Evolutionary conservation across 2,329 filamentous ascomycete species (phyloP).

Genomic region (Knufia petricola): DNA sequence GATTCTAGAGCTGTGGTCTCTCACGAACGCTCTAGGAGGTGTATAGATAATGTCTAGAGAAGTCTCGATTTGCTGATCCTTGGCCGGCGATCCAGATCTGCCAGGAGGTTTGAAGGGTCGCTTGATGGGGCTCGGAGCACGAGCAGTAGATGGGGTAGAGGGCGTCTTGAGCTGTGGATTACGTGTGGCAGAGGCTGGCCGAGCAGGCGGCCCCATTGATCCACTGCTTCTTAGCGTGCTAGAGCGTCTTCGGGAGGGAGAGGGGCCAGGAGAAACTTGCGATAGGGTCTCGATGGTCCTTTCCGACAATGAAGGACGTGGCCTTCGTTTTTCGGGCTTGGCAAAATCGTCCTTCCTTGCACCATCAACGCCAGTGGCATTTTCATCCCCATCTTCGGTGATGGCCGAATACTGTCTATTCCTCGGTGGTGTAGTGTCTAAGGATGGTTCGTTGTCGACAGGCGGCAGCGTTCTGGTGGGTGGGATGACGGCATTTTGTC

Average conservation of each 20-base stretch:
- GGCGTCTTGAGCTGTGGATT: conserved; percentile 7
- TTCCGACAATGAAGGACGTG: conserved; percentile 59
- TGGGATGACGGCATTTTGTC: neutral
- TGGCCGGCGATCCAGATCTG: conserved; percentile 14
- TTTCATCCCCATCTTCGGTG: conserved; percentile 18
- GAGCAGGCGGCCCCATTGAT: conserved; percentile 51
- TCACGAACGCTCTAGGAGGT: conserved; percentile 19
- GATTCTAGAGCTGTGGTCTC: conserved; percentile 17
- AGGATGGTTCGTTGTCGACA: neutral
- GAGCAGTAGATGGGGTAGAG: conserved; percentile 10
- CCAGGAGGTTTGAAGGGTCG: conserved; percentile 18
- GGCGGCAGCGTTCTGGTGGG: neutral
- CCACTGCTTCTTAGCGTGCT: conserved; percentile 63
- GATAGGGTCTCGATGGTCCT: conserved; percentile 78
- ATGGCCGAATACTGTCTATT: conserved; percentile 16
- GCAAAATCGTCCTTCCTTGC: conserved; percentile 9
- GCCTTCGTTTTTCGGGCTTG: conserved; percentile 16
- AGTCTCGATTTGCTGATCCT: conserved; percentile 12
- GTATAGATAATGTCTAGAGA: conserved; percentile 18
- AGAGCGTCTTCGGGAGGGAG: conserved; percentile 51
- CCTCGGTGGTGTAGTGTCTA: conserved; percentile 22
- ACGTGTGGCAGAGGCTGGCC: conserved; percentile 52
- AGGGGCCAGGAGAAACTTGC: conserved; percentile 67
- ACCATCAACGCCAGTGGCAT: conserved; percentile 5
- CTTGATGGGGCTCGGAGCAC: conserved; percentile 17